A percentile compares a stretch with the other conserved stretches of the same genome.
phyloP scores from a whole-genome alignment of 768 basidiomycete species.

The Panellus pusillus region DNA sequence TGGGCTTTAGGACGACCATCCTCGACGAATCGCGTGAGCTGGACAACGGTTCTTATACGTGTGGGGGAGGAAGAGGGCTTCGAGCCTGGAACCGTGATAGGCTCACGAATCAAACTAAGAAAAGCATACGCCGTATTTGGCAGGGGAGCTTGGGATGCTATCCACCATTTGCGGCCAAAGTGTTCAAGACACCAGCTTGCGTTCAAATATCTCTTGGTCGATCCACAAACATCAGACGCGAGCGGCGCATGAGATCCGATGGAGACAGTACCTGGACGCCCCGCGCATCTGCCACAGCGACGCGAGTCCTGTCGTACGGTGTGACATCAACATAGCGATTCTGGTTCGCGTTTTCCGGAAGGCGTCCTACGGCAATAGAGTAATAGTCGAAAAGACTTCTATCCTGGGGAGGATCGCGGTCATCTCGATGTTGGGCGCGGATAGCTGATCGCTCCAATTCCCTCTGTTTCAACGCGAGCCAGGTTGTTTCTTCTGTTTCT shows the following conservation, averaged over 20 bases:
- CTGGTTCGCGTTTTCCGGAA: slow-evolving; percentile 40
- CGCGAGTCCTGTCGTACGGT: slow-evolving; percentile 82
- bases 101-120: slow-evolving; percentile 65
- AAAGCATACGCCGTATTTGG: slow-evolving; percentile 71
- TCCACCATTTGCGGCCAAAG: slow-evolving; percentile 76
- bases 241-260: not conserved
- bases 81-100: slow-evolving; percentile 36
- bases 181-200: slow-evolving; percentile 84
- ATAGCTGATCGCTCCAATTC: slow-evolving; percentile 22
- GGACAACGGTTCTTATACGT: slow-evolving; percentile 74
- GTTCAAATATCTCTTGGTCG: slow-evolving; percentile 62
- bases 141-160: slow-evolving; percentile 83
- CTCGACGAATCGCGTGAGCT: slow-evolving; percentile 77
- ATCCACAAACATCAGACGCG: too few species aligned
- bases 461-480: slow-evolving; percentile 12
- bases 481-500: too few species aligned
- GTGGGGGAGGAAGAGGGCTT: slow-evolving; percentile 24
- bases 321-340: slow-evolving; percentile 77
- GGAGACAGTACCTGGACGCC: slow-evolving; percentile 2
- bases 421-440: slow-evolving; percentile 29
- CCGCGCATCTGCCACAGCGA: slow-evolving; percentile 39
- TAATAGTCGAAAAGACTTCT: slow-evolving; percentile 43
- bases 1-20: slow-evolving; percentile 71
- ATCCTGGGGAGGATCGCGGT: slow-evolving; percentile 21
- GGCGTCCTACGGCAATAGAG: slow-evolving; percentile 50